These are phyloP conservation scores for Diplocarpon mali DNA, from an alignment of 2,329 filamentous ascomycete species.

Conservation along the genomic window DNA sequence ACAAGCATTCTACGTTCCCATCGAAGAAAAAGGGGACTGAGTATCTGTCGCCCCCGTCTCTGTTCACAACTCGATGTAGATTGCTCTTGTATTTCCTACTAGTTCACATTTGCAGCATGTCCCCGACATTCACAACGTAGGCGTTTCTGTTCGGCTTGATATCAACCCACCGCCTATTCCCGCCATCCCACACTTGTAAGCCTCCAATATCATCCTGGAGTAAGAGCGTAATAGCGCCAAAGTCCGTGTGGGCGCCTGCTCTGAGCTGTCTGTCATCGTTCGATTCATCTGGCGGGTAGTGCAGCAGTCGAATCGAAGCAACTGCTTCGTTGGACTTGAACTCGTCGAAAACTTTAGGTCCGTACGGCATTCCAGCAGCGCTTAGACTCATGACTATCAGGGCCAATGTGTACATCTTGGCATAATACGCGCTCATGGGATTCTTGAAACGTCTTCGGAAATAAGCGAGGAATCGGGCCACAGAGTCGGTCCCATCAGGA, in stretches of 20 bases:
- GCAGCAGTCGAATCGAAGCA: constrained; percentile 34
- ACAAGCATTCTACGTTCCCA: constrained; percentile 35
- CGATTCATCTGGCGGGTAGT: constrained; percentile 36
- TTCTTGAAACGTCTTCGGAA: no score
- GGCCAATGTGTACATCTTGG: no score
- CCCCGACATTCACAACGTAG: no score
- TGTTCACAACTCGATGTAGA: constrained; percentile 44
- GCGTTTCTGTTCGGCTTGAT: no score
- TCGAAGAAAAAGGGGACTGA: constrained; percentile 45
- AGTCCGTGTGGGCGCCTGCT: constrained; percentile 40
- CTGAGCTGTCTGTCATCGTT: constrained; percentile 17
- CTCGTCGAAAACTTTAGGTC: constrained; percentile 32
- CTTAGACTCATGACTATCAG: constrained; percentile 32
- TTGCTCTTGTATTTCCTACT: constrained; percentile 41
- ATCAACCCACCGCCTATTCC: no score
- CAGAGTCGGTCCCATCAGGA: no score
- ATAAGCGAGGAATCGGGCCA: no score
- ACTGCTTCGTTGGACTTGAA: constrained; percentile 33
- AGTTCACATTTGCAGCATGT: no score
- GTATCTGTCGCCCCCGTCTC: constrained; percentile 41
- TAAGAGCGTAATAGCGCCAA: constrained; percentile 43
- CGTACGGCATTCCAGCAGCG: constrained; percentile 33
- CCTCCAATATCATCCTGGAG: no score
- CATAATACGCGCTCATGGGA: no score
- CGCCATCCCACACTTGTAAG: no score